Base-by-base conservation (phyloP, 768 basidiomycete genomes). In the Boletus patriciae region DNA sequence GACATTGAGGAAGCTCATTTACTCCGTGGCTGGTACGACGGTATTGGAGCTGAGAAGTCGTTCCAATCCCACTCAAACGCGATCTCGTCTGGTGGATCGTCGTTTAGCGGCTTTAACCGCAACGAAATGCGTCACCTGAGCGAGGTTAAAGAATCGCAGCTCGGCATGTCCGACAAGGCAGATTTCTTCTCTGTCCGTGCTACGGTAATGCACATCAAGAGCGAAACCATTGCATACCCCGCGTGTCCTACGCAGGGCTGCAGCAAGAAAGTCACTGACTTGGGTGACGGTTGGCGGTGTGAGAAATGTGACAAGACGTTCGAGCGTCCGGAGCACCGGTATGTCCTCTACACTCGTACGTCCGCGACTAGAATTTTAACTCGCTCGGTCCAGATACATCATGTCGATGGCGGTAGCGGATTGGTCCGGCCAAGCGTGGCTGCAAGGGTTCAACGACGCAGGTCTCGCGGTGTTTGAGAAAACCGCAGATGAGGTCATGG, bases 401-500 rank as follows among this genome's bases (percentile, higher is more conserved):
- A 79, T 98, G 61, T 82, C 85, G 38, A 79, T 97, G 76, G 91
- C 90, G 46, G 87, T 93, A 3, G 83, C 92, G n/a, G 97, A 99
- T 71, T 83, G 86, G 75, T 90, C 92, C 18, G 87, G 85, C 21
- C 92, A 95, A 71, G 81, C 85, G 18, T 98, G 96, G 96, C 76
- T 98, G 44, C 91, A 92, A 60, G 93, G 90, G 4, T 99, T 99
- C 79, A 96, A 99, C 69, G 96, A 98, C 7, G 84, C 88, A 34
- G 97, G 94, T 6, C 71, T 84, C 50, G 74, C 77, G 5, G 73
- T 99, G 16, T 86, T 98, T 59, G 88, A 84, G 27, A 87, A 84
- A 75, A 74, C 82, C 33, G 96, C 92, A 12, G 83, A 94, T 63
- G 87, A 94, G 15, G 69, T 98, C 42, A 72, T 86, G 53, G 79